Evolutionary conservation across 192 early-diverging fungal genomes (phyloP), one percentile per base, ranked within the genome.

Genomic region (Backusella circina): DNA sequence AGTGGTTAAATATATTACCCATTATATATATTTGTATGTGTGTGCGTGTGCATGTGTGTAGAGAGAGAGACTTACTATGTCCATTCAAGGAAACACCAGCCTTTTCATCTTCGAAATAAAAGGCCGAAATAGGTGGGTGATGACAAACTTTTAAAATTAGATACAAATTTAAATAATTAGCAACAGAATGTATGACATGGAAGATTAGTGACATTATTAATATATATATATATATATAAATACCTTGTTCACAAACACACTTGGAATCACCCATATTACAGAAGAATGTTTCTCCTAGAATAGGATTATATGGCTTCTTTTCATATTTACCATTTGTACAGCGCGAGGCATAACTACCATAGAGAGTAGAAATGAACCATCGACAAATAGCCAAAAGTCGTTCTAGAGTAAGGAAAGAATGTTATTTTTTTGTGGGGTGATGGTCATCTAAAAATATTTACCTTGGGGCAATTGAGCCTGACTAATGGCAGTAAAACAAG

Each of bases 331-430:
- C 90, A 70, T 88, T 86, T 18, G 76, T 77, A 65, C 88, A 88
- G 28, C 92, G 90, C 35, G 88, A 90, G 54, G 91, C 87, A 82
- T 91, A 94, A 73, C 88, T 90, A 64, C 94, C 94, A 66, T 89
- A 93, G 15, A 95, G 86, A 30, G 94, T 94, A 36, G 93, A 94
- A 50, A 95, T 86, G 72, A 91, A 95, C 94, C 94, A 95, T 50
- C 89, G 86, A 31, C 87, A 84, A 23, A 90, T 87, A 57, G 86
- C 88, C 79, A 92, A 77, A 79, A 93, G 88, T 72, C 93, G 89
- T 44, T 92, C 91, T 79, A 85, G 82, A 26, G 9, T 4, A 67
- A 26, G 67, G 1, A 72, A 39, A 57, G 21, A n/a, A 16, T 21
- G 23, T 44, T 33, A 26, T 65, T 47, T 57, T 54, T 54, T 21